phyloP scores from a whole-genome alignment of 2,329 filamentous ascomycete genomes.

The Pezicula carpinea region DNA sequence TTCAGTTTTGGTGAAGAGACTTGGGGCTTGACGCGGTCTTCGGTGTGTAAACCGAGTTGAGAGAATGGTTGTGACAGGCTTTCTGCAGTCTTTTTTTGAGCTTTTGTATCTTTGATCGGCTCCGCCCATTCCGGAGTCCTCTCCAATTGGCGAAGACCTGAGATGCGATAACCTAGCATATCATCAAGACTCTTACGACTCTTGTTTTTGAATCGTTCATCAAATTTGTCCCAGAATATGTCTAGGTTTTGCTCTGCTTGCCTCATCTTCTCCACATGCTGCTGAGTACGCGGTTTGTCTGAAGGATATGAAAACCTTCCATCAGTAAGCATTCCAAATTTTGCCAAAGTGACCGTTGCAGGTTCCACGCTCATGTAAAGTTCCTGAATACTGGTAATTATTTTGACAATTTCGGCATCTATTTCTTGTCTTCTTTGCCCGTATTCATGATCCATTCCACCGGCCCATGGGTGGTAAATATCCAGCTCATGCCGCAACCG shows the following conservation, averaged over 20 bases:
- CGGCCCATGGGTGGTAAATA: constrained; percentile 17
- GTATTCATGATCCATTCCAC: constrained; percentile 8
- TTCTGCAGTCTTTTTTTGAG: not conserved
- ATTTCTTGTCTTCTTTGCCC: not conserved
- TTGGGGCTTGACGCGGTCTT: constrained; percentile 2
- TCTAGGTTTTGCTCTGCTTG: constrained; percentile 44
- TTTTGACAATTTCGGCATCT: constrained; percentile 1
- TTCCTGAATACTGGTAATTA: not conserved
- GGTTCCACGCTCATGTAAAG: not conserved
- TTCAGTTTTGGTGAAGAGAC: constrained; percentile 18
- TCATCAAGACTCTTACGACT: constrained; percentile 12
- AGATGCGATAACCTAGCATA: constrained; percentile 18
- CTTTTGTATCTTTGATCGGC: constrained; percentile 16
- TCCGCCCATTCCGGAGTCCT: constrained; percentile 47
- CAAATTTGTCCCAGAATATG: constrained; percentile 37
- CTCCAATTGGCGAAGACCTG: constrained; percentile 33
- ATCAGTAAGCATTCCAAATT: constrained; percentile 8
- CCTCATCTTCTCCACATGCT: constrained; percentile 39
- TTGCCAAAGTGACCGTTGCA: not conserved
- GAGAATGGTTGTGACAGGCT: constrained; percentile 20
- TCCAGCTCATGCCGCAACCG: constrained; percentile 13
- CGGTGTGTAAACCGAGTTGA: constrained; percentile 16
- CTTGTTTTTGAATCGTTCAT: constrained; percentile 14
- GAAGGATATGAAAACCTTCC: constrained; percentile 36
- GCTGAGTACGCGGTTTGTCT: constrained; percentile 40